These are phyloP conservation scores for Wickerhamomyces chambardii DNA, from an alignment of 805 yeast genomes.

Conservation along the genomic window DNA sequence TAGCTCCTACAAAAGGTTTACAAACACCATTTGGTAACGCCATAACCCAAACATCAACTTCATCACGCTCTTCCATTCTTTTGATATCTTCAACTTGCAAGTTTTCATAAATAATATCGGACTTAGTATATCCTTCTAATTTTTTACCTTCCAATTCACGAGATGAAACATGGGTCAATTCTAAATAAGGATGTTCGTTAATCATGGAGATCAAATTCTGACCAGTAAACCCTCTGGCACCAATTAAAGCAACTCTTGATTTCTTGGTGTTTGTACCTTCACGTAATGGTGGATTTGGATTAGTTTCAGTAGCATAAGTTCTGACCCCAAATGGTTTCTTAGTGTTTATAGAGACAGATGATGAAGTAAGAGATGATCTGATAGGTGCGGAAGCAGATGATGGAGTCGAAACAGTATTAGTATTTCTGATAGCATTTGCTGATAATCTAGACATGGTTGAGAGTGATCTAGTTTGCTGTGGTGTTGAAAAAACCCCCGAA, in stretches of 20 bases:
- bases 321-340: conserved; percentile 18
- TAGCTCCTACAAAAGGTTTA: conserved; percentile 76
- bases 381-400: conserved; percentile 5
- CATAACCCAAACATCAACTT: conserved; percentile 97
- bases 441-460: conserved; percentile 21
- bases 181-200: conserved; percentile 81
- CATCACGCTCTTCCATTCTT: conserved; percentile 62
- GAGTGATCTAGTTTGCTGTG: conserved; percentile 43
- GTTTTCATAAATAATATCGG: conserved; percentile 73
- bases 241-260: conserved; percentile 85
- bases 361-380: conserved; percentile 15
- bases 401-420: background rate
- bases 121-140: conserved; percentile 80
- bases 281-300: conserved; percentile 67
- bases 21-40: conserved; percentile 98
- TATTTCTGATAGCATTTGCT: background rate
- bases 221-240: conserved; percentile 98
- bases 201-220: conserved; percentile 84
- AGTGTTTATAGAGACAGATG: conserved; percentile 8
- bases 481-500: conserved; percentile 37
- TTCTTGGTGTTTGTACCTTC: conserved; percentile 52
- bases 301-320: conserved; percentile 29
- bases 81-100: conserved; percentile 82
- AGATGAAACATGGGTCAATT: conserved; percentile 88
- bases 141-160: conserved; percentile 88